Conservation (phyloP, 805 yeast genomes). For the Saccharomycopsis olivae region DNA sequence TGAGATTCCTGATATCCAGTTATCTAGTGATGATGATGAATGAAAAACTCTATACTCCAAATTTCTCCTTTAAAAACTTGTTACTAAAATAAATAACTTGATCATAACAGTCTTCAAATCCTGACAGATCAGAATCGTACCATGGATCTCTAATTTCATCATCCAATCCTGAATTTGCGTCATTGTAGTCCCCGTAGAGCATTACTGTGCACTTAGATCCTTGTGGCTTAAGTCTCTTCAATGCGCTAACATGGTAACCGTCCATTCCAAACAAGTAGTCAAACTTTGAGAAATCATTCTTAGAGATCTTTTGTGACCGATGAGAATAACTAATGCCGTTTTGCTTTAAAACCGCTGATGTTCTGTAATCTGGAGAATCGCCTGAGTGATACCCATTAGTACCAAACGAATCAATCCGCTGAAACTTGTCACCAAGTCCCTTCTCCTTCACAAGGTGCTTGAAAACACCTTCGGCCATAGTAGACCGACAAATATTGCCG, state of each 20-base stretch:
- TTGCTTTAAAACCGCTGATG: conserved; percentile 5
- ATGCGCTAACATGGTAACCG: conserved; percentile 2
- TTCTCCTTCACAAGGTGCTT: conserved; percentile 5
- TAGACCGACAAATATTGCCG: conserved; percentile 9
- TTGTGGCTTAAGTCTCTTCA: conserved; percentile 6
- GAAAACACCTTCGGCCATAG: conserved; percentile 14
- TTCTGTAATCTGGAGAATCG: conserved; percentile 12
- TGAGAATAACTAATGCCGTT: conserved; percentile 6
- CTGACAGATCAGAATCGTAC: conserved; percentile 11
- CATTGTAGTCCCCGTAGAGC: conserved; percentile 10
- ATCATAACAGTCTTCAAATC: conserved; percentile 10
- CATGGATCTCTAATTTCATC: conserved; percentile 11
- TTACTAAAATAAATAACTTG: conserved; percentile 6
- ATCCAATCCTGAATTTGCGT: conserved; percentile 2
- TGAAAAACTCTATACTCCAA: background rate
- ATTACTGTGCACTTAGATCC: conserved; percentile 1
- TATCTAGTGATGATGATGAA: conserved; percentile 17
- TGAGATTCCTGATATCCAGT: conserved; percentile 17
- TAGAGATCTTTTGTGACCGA: conserved; percentile 5
- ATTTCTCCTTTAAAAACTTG: conserved; percentile 5
- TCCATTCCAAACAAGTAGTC: conserved; percentile 16
- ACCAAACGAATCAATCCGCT: conserved; percentile 13
- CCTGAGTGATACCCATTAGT: conserved; percentile 12
- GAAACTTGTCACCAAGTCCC: conserved; percentile 3
- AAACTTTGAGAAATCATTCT: conserved; percentile 3